Conservation (phyloP, 73 alveolate genomes). For the Paramecium tetraurelia region DNA sequence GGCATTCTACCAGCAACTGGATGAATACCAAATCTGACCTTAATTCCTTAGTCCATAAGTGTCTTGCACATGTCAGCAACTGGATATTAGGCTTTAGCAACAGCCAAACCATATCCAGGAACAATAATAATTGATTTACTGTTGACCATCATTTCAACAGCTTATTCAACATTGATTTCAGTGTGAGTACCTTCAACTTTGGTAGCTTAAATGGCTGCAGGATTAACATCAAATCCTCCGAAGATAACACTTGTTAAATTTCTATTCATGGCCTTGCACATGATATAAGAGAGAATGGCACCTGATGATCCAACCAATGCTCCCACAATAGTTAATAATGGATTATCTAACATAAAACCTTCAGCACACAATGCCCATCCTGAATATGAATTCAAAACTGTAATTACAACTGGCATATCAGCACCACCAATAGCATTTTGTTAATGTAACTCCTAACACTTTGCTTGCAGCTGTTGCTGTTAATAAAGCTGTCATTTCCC, state of each 20-base stretch:
- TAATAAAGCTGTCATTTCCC: conserved; percentile 64
- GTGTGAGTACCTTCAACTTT: conserved; percentile 51
- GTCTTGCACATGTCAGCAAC: conserved; percentile 62
- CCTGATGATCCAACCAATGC: conserved; percentile 84
- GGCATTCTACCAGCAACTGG: conserved; percentile 93
- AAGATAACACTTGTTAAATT: conserved; percentile 59
- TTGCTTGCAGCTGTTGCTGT: conserved; percentile 69
- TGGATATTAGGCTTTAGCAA: conserved; percentile 72
- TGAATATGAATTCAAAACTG: conserved; percentile 79
- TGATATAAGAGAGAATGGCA: conserved; percentile 78
- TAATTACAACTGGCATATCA: conserved; percentile 90
- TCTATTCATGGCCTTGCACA: conserved; percentile 88
- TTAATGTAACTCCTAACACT: conserved; percentile 69
- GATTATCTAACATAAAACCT: conserved; percentile 78
- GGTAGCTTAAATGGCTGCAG: not conserved
- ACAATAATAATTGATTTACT: conserved; percentile 70
- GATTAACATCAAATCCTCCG: conserved; percentile 67
- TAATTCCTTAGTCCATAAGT: conserved; percentile 42
- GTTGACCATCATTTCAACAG: conserved; percentile 51
- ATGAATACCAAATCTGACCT: conserved; percentile 79
- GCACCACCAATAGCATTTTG: conserved; percentile 87
- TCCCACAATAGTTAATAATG: conserved; percentile 75
- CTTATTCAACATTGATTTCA: conserved; percentile 54
- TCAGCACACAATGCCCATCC: conserved; percentile 83
- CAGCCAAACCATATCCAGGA: conserved; percentile 91